These are phyloP conservation scores for Paramecium biaurelia DNA, from an alignment of 73 alveolate genomes.

Conservation along the genomic window DNA sequence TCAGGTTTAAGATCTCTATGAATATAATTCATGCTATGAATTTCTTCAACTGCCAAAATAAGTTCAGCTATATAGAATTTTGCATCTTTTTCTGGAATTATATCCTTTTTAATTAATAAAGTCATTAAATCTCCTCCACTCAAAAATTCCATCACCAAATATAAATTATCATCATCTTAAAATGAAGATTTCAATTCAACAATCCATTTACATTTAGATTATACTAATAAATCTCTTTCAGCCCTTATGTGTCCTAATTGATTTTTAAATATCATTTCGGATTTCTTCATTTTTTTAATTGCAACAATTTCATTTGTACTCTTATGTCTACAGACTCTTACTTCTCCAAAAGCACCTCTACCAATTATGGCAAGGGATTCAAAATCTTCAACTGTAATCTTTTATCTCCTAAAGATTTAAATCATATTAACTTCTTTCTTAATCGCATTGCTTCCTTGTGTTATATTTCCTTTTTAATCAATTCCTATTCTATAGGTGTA, in stretches of 20 bases:
- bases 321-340: conserved; percentile 71
- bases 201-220: conserved; percentile 64
- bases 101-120: conserved; percentile 59
- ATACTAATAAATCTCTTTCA: conserved; percentile 76
- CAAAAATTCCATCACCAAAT: conserved; percentile 81
- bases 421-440: conserved; percentile 62
- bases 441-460: conserved; percentile 66
- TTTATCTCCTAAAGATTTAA: conserved; percentile 57
- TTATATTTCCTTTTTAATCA: conserved; percentile 67
- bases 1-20: conserved; percentile 64
- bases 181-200: conserved; percentile 63
- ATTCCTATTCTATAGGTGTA: conserved; percentile 61
- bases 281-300: conserved; percentile 76
- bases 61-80: conserved; percentile 61
- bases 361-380: conserved; percentile 76
- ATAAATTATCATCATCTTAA: conserved; percentile 75
- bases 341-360: conserved; percentile 83
- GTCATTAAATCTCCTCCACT: conserved; percentile 88
- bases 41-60: conserved; percentile 50
- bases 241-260: conserved; percentile 79
- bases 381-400: conserved; percentile 63
- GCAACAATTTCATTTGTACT: conserved; percentile 74
- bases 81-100: conserved; percentile 58
- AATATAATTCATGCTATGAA: conserved; percentile 50
- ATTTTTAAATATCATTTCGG: conserved; percentile 73